Evolutionary conservation across 805 yeast genomes (phyloP), one percentile per base, ranked within the genome.

Genomic region (Spathaspora girioi): DNA sequence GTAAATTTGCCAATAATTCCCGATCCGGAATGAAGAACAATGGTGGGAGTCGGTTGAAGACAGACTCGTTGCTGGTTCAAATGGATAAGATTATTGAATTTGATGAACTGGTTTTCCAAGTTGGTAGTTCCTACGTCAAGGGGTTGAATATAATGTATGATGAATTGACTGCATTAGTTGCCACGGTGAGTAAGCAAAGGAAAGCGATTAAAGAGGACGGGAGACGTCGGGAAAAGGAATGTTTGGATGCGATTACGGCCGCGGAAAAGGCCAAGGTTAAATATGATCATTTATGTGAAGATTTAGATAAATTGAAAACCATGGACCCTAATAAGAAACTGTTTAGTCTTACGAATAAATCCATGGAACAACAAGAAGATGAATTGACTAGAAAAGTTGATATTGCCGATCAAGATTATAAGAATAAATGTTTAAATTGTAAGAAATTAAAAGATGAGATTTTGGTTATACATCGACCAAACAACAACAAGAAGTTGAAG

Each of bases 281-380:
- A 64, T 93, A 94, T 65, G 82, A 81, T 62, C 83, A 88, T 49
- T 70, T 91, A 23, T 90, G 97, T 61, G 87, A 84, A 49, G 98
- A 94, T 59, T 80, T 89, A 66, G 97, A 93, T 58, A 85, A 87
- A 59, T 77, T 91, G 43, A 83, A 86, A 62, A 78, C 83, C 43
- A 79, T 89, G 0, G 97, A 93, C 64, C 97, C 96, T 18, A 78
- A 86, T 51, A 89, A 87, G 67, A 89, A 89, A 59, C 86, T 87
- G 55, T 84, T 92, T 48, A 82, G 93, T 2, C 78, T 94, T 64
- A 89, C 89, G 63, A 81, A 89, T 41, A 86, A 86, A 57, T 84
- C 91, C 0, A 83, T 87, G 1, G 86, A 85, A 48, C 97, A 93
- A 69, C 88, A 86, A 64, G 98, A 94, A 64, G 98, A 93, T 63